Evolutionary conservation across 129 eudicot species (phyloP).

Genomic region (Apium graveolens): DNA sequence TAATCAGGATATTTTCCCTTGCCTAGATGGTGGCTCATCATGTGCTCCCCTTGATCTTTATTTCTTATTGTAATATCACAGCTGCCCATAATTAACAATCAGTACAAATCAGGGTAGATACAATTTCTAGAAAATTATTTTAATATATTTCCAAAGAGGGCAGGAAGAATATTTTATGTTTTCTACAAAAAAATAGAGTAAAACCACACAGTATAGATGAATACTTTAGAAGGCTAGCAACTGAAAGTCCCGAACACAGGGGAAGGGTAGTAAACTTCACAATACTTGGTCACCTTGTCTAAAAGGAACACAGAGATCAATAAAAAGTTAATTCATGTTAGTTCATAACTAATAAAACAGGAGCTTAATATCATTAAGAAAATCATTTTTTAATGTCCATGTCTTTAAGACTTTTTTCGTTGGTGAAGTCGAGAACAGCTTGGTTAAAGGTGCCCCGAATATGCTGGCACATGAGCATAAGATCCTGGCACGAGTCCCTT

Average conservation of each 20-base stretch:
- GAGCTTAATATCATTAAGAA: not conserved
- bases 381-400: constrained; percentile 26
- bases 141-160: too few relatives aligned
- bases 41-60: too few relatives aligned
- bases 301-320: not conserved
- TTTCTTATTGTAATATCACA: too few relatives aligned
- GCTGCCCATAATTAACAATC: too few relatives aligned
- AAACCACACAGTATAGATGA: too few relatives aligned
- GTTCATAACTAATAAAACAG: not conserved
- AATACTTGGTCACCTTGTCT: not conserved
- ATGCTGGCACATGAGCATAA: constrained; percentile 73
- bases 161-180: too few relatives aligned
- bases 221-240: not conserved
- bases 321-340: not conserved
- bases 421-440: constrained; percentile 57
- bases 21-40: too few relatives aligned
- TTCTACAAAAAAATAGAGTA: too few relatives aligned
- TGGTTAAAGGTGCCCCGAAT: constrained; percentile 64
- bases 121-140: too few relatives aligned
- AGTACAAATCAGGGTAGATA: too few relatives aligned
- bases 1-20: too few relatives aligned
- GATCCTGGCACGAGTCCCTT: constrained; percentile 78
- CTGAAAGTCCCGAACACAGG: not conserved
- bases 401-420: constrained; percentile 21
- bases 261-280: not conserved